Conservation (phyloP, 257 asterid species). For the Solanum acaule region DNA sequence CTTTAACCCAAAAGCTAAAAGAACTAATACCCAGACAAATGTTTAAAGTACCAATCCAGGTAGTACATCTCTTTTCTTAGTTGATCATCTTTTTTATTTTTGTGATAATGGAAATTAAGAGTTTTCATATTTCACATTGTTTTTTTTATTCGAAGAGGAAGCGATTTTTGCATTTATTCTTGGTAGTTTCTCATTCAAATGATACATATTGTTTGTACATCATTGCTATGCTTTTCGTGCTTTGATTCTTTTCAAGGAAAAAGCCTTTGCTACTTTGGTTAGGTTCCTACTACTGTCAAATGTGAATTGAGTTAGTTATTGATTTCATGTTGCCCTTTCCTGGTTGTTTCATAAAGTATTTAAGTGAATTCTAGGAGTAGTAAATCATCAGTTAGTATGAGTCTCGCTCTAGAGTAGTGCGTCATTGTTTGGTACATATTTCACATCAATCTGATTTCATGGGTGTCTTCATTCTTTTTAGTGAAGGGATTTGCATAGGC, state of each 20-base stretch:
- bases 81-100: background rate
- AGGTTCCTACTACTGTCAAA: background rate
- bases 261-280: background rate
- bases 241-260: background rate
- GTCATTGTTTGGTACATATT: background rate
- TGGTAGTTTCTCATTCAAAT: background rate
- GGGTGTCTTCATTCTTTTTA: background rate
- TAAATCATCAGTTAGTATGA: background rate
- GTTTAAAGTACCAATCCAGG: constrained; percentile 99
- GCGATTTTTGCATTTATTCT: background rate
- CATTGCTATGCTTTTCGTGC: background rate
- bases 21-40: constrained; percentile 96
- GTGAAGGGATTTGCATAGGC: background rate
- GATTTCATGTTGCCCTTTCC: background rate
- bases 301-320: background rate
- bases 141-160: background rate
- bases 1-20: constrained; percentile 92
- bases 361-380: background rate
- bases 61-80: constrained; percentile 8
- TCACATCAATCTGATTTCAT: background rate
- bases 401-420: background rate
- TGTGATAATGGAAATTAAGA: background rate
- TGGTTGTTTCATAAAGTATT: background rate
- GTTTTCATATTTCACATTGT: background rate
- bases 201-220: background rate